A percentile compares a stretch with the other conserved stretches of the same genome.
These are phyloP conservation scores for Plantago coronopus DNA, from an alignment of 305 asterid species.

Conservation along the genomic window DNA sequence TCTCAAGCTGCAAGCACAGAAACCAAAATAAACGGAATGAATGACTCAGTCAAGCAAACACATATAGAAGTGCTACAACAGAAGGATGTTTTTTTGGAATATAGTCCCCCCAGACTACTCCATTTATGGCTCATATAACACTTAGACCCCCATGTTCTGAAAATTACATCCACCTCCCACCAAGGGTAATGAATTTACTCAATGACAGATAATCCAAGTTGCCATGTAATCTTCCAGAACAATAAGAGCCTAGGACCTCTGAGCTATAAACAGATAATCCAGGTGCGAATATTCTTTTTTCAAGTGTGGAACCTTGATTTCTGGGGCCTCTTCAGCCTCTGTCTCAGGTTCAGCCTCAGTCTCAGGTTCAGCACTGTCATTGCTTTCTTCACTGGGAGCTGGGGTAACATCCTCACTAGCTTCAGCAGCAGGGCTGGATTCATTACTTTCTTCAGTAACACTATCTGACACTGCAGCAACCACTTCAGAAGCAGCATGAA, in stretches of 20 bases:
- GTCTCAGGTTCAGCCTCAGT: conserved; percentile 57
- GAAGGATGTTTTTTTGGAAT: not conserved
- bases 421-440: conserved; percentile 40
- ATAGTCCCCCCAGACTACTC: not conserved
- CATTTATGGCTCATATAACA: not conserved
- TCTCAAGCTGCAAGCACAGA: conserved; percentile 61
- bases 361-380: conserved; percentile 48
- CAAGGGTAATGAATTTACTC: too few species aligned
- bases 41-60: conserved; percentile 18
- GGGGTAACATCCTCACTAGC: conserved; percentile 25
- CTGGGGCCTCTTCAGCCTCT: conserved; percentile 62
- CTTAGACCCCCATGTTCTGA: not conserved
- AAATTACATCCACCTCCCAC: too few species aligned
- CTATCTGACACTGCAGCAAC: conserved; percentile 34
- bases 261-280: too few species aligned
- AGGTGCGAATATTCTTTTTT: not conserved
- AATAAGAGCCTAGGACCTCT: too few species aligned
- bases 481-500: conserved; percentile 32
- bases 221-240: too few species aligned
- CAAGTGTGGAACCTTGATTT: conserved; percentile 55
- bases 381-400: conserved; percentile 42
- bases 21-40: not conserved
- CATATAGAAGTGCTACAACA: conserved; percentile 11
- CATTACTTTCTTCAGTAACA: conserved; percentile 41
- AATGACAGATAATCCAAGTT: too few species aligned